Conservation (phyloP, 768 basidiomycete species). For the Russula olivacea region DNA sequence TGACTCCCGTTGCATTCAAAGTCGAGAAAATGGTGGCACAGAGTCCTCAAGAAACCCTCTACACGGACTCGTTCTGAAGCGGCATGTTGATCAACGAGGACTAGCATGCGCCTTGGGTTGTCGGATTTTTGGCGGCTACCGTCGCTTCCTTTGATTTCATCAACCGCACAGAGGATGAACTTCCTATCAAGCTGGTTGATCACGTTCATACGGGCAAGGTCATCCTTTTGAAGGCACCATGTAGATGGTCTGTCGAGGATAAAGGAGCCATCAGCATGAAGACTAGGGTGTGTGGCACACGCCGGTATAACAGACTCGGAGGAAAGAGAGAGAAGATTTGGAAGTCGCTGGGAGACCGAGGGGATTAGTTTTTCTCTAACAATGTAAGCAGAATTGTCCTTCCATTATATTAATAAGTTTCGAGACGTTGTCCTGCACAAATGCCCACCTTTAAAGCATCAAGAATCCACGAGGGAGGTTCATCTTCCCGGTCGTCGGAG, state of each 20-base stretch:
- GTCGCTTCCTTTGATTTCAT: constrained; percentile 27
- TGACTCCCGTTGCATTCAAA: constrained; percentile 24
- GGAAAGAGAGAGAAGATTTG: constrained; percentile 4
- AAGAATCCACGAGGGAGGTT: constrained; percentile 58
- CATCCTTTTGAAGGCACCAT: constrained; percentile 41
- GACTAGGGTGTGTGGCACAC: not conserved
- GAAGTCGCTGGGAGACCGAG: constrained; percentile 32
- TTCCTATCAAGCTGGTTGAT: constrained; percentile 87
- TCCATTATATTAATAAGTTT: not conserved
- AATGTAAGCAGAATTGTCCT: constrained; percentile 56
- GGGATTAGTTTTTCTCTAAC: constrained; percentile 42
- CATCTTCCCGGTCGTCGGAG: constrained; percentile 12
- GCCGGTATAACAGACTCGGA: not conserved
- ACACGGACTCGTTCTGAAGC: constrained; percentile 96
- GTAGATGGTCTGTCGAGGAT: constrained; percentile 1
- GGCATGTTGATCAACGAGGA: constrained; percentile 95
- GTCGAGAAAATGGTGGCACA: constrained; percentile 64
- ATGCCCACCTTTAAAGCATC: constrained; percentile 51
- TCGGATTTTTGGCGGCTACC: constrained; percentile 22
- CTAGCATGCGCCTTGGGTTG: constrained; percentile 36
- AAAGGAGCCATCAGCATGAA: not conserved
- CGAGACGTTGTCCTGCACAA: not conserved
- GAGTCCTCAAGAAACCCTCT: constrained; percentile 67
- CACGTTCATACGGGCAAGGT: constrained; percentile 52
- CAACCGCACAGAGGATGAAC: constrained; percentile 73